phyloP scores from a whole-genome alignment of 164 flowering plant species.

The Annona squamosa region DNA sequence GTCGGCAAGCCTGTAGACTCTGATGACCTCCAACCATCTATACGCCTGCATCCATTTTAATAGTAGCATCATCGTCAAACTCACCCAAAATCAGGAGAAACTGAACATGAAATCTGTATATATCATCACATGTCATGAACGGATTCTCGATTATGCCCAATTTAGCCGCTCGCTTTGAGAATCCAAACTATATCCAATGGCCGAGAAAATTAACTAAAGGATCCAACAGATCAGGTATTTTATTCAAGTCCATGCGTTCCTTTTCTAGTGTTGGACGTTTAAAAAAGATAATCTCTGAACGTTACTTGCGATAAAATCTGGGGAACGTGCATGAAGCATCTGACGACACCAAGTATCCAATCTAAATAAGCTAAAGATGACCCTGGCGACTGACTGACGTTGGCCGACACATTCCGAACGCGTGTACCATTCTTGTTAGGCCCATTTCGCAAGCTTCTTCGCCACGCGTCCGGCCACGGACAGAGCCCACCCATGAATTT shows the following conservation, averaged over 20 bases:
- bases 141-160: neutral
- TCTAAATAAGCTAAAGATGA: neutral
- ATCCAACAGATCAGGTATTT: neutral
- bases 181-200: no score
- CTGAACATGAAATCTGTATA: neutral
- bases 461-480: neutral
- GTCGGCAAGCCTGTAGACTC: neutral
- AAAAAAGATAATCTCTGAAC: neutral
- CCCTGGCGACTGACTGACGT: neutral
- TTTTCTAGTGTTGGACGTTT: neutral
- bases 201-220: no score
- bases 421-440: neutral
- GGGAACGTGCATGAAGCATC: neutral
- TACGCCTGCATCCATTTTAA: no score
- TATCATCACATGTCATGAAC: neutral
- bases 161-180: neutral
- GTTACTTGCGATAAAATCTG: neutral
- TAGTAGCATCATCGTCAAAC: no score
- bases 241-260: no score
- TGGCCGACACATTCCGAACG: neutral
- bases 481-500: neutral
- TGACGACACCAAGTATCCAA: neutral
- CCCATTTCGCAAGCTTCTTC: no score
- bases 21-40: neutral
- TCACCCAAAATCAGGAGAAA: no score